Percentiles rank a stretch among this genome's conserved stretches.
These are phyloP conservation scores for Penicillium malachiteum DNA, from an alignment of 495 filamentous ascomycete genomes.

Conservation along the genomic window DNA sequence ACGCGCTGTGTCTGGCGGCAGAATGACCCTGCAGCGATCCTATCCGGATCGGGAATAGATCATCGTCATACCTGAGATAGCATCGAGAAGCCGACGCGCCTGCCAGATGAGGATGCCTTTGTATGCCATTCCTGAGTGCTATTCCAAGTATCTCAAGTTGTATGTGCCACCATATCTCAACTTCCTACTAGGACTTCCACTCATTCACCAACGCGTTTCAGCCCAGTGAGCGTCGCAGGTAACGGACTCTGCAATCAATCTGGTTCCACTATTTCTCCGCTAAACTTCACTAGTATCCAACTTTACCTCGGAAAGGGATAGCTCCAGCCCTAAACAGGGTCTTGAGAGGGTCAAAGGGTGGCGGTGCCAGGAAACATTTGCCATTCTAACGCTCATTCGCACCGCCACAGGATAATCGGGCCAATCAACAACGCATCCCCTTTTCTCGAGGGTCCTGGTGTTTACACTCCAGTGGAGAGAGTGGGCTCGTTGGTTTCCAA, in stretches of 20 bases:
- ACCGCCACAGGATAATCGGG: neutral
- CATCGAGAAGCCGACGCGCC: too few species aligned
- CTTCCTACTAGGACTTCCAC: too few species aligned
- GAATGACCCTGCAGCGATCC: too few species aligned
- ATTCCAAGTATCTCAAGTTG: too few species aligned
- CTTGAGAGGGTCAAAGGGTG: neutral
- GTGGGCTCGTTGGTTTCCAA: neutral
- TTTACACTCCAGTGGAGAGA: neutral
- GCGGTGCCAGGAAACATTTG: neutral
- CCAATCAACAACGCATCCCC: neutral
- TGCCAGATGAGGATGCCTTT: too few species aligned
- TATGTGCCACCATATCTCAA: too few species aligned
- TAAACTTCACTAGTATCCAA: neutral
- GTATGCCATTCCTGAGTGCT: too few species aligned
- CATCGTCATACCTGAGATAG: neutral
- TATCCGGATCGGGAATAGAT: neutral
- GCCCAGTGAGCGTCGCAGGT: too few species aligned
- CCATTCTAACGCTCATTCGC: neutral
- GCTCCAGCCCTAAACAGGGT: conserved; percentile 1
- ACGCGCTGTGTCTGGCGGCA: too few species aligned
- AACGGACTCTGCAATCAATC: too few species aligned
- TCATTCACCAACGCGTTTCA: too few species aligned
- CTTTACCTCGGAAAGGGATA: neutral
- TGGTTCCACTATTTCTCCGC: neutral
- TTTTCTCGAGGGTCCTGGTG: neutral